Evolutionary conservation across 495 filamentous ascomycete genomes (phyloP).

Genomic region (Durotheca rogersii): DNA sequence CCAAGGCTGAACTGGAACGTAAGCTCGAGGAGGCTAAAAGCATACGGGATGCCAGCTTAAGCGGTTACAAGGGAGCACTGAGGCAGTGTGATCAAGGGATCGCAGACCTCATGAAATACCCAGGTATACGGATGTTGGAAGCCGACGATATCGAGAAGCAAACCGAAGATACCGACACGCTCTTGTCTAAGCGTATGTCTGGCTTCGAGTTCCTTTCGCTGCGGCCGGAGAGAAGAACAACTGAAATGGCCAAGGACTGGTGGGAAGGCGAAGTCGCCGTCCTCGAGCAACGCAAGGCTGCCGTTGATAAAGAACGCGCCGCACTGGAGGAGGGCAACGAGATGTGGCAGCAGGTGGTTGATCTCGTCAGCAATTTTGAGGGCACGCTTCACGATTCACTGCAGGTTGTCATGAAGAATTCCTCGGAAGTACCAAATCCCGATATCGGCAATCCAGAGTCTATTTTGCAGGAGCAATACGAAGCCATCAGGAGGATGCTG

Average conservation of each 20-base stretch:
- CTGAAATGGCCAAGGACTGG: constrained; percentile 74
- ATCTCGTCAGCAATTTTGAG: constrained; percentile 69
- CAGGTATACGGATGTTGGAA: constrained; percentile 49
- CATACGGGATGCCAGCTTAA: constrained; percentile 50
- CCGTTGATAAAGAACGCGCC: constrained; percentile 65
- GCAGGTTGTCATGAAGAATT: constrained; percentile 22
- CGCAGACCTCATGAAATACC: constrained; percentile 49
- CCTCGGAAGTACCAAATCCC: constrained; percentile 1
- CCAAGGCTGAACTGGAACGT: constrained; percentile 59
- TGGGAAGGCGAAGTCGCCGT: constrained; percentile 66
- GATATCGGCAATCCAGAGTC: constrained; percentile 30
- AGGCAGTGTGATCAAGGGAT: constrained; percentile 44
- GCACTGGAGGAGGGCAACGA: constrained; percentile 82
- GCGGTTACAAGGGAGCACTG: constrained; percentile 51
- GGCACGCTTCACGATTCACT: constrained; percentile 59
- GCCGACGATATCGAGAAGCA: constrained; percentile 36
- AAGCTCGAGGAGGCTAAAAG: constrained; percentile 67
- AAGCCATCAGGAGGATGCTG: constrained; percentile 59
- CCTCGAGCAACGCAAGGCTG: constrained; percentile 57
- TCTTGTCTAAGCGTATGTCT: constrained; percentile 36
- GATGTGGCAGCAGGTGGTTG: constrained; percentile 73
- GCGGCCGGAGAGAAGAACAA: constrained; percentile 66
- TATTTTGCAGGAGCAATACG: constrained; percentile 48
- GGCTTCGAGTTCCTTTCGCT: constrained; percentile 56
- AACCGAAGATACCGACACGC: constrained; percentile 17